A percentile compares a stretch with the other conserved stretches of the same genome.
These are phyloP conservation scores for Incumbomyces delicatus DNA, from an alignment of 2,329 filamentous ascomycete genomes.

Conservation along the genomic window DNA sequence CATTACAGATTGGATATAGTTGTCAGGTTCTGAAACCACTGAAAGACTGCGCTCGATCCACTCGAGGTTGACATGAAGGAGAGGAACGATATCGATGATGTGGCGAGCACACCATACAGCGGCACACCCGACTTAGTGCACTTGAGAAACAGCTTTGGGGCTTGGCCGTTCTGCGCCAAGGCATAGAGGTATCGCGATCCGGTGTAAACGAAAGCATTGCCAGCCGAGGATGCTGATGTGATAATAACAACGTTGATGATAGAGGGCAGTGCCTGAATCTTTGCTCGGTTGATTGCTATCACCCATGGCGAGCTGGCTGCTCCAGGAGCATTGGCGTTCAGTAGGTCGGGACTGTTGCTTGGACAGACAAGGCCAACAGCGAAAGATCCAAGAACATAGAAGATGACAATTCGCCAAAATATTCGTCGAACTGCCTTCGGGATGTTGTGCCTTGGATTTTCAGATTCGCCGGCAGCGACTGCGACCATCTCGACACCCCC, in stretches of 20 bases:
- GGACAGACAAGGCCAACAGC: slow-evolving; percentile 68
- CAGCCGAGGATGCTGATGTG: slow-evolving; percentile 60
- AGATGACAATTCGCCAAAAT: slow-evolving; percentile 54
- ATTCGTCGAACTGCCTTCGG: slow-evolving; percentile 34
- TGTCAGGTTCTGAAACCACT: slow-evolving; percentile 58
- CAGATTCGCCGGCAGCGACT: slow-evolving; percentile 40
- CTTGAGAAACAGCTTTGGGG: slow-evolving; percentile 45
- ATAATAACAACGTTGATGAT: slow-evolving; percentile 69
- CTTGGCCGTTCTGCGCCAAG: slow-evolving; percentile 39
- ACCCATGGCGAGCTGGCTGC: slow-evolving; percentile 43
- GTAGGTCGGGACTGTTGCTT: slow-evolving; percentile 51
- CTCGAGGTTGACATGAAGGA: slow-evolving; percentile 61
- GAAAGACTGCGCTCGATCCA: slow-evolving; percentile 54
- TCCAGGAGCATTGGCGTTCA: slow-evolving; percentile 29
- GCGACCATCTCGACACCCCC: slow-evolving; percentile 43
- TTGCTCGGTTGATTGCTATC: slow-evolving; percentile 44
- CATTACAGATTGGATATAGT: slow-evolving; percentile 28
- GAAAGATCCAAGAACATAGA: slow-evolving; percentile 68
- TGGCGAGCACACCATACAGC: slow-evolving; percentile 57
- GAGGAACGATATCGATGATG: slow-evolving; percentile 56
- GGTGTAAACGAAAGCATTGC: slow-evolving; percentile 55
- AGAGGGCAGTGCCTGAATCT: slow-evolving; percentile 53
- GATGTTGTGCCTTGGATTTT: slow-evolving; percentile 33
- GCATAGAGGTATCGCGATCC: slow-evolving; percentile 43
- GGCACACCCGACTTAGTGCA: slow-evolving; percentile 52